phyloP scores from a whole-genome alignment of 2,329 filamentous ascomycete species.

The Epichloe baconii region DNA sequence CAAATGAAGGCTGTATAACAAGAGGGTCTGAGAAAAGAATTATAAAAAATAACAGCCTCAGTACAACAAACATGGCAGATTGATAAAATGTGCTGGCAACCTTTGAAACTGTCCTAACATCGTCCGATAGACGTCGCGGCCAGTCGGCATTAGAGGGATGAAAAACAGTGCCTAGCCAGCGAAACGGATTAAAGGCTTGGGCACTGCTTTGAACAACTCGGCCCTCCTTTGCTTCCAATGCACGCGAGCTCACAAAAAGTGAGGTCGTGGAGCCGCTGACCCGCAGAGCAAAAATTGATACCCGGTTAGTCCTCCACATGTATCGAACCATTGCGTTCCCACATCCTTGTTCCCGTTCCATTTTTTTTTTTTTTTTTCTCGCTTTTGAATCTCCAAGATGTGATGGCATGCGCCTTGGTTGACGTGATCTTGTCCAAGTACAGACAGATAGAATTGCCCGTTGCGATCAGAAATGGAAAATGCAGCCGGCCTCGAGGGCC shows the following conservation, averaged over 20 bases:
- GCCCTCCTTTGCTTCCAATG: not conserved
- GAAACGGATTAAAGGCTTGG: not conserved
- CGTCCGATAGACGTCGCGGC: not conserved
- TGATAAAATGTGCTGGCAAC: not conserved
- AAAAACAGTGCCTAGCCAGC: slow-evolving; percentile 5
- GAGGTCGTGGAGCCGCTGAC: slow-evolving; percentile 5
- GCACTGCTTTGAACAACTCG: not conserved
- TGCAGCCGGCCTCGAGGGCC: not conserved
- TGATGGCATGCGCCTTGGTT: slow-evolving; percentile 17
- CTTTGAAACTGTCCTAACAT: slow-evolving; percentile 7
- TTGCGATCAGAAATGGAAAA: slow-evolving; percentile 4
- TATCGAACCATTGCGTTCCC: not conserved
- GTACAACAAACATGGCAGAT: not conserved
- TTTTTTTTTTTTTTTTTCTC: slow-evolving; percentile 11
- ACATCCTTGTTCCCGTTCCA: slow-evolving; percentile 12
- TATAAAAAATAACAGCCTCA: not conserved
- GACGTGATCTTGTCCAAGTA: slow-evolving; percentile 7
- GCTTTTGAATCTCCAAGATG: slow-evolving; percentile 20
- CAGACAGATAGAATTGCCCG: slow-evolving; percentile 6
- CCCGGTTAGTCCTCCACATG: slow-evolving; percentile 10
- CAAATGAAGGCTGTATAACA: slow-evolving; percentile 15
- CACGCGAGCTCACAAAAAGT: not conserved
- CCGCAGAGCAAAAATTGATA: slow-evolving; percentile 9
- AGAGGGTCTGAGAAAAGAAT: not conserved
- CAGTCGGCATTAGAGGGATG: not conserved